Conservation (phyloP, 1,284 basidiomycete genomes). For the Trichosporon faecale region DNA sequence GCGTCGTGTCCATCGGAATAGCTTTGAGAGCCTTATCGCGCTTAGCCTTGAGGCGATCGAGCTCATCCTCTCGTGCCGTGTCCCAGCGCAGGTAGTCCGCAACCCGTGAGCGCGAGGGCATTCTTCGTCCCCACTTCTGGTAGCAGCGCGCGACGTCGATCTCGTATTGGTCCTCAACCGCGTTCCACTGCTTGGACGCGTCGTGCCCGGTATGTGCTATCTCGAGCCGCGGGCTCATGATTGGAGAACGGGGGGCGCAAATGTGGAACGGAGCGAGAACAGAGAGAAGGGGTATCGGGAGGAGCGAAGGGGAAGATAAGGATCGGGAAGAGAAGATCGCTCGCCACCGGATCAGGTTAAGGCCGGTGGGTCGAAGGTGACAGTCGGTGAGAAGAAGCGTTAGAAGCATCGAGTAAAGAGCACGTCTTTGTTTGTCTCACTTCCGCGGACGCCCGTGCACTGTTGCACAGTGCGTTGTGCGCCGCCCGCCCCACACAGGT, state of each 20-base stretch:
- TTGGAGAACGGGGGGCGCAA: not conserved
- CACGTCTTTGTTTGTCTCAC: not conserved
- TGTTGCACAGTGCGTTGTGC: not conserved
- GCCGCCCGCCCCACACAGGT: not conserved
- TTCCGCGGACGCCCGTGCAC: not conserved
- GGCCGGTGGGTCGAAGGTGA: not conserved
- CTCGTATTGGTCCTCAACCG: not conserved
- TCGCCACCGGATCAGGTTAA: not conserved
- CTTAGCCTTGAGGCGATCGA: not conserved
- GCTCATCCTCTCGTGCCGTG: not conserved
- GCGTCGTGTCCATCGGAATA: not conserved
- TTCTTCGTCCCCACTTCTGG: not conserved
- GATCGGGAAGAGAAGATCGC: not conserved
- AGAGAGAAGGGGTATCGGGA: not conserved
- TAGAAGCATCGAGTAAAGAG: not conserved
- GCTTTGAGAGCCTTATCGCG: not conserved
- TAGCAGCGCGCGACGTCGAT: not conserved
- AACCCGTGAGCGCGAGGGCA: not conserved
- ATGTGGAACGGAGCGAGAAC: not conserved
- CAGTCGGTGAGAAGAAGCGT: not conserved
- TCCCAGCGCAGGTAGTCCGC: not conserved
- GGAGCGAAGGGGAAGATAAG: not conserved
- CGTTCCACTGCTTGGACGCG: conserved; percentile 1
- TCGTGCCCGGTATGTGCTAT: not conserved
- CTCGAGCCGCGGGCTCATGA: not conserved